Evolutionary conservation across 805 yeast species (phyloP).

Genomic region (Ogataea sp.): DNA sequence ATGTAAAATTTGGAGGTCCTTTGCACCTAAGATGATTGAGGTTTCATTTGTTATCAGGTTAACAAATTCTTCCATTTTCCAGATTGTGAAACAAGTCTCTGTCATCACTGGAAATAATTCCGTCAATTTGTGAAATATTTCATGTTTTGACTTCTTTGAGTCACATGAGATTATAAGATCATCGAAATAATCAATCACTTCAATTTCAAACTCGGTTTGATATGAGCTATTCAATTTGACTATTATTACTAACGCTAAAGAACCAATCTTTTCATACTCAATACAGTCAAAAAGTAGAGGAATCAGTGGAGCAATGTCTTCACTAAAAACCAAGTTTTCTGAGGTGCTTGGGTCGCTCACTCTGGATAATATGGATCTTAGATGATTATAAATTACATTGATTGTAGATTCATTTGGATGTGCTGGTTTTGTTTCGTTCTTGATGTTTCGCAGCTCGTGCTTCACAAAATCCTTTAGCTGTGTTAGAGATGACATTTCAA

Average conservation of each 20-base stretch:
- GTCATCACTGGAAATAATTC: conserved; percentile 16
- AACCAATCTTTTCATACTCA: neutral
- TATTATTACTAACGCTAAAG: neutral
- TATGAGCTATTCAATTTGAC: neutral
- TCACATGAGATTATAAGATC: conserved; percentile 8
- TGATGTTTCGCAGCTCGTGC: neutral
- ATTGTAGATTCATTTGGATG: neutral
- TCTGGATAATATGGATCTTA: neutral
- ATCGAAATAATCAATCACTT: conserved; percentile 8
- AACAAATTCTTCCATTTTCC: conserved; percentile 12
- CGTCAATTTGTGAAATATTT: conserved; percentile 10
- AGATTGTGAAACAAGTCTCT: conserved; percentile 8
- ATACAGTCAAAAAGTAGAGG: neutral
- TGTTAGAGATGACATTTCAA: too few relatives aligned
- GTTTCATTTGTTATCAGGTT: conserved; percentile 16
- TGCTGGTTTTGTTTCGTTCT: neutral
- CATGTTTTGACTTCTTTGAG: conserved; percentile 5
- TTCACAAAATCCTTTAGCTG: too few relatives aligned
- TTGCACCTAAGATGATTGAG: conserved; percentile 5
- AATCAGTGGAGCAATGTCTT: neutral
- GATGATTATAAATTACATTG: neutral
- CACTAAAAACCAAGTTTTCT: neutral
- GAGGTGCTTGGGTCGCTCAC: neutral
- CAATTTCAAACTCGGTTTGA: neutral
- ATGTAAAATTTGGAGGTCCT: neutral